Percentiles rank a stretch among this genome's conserved stretches.
Evolutionary conservation across 2,329 filamentous ascomycete species (phyloP).

Genomic region (Cordyceps cateniannulata): DNA sequence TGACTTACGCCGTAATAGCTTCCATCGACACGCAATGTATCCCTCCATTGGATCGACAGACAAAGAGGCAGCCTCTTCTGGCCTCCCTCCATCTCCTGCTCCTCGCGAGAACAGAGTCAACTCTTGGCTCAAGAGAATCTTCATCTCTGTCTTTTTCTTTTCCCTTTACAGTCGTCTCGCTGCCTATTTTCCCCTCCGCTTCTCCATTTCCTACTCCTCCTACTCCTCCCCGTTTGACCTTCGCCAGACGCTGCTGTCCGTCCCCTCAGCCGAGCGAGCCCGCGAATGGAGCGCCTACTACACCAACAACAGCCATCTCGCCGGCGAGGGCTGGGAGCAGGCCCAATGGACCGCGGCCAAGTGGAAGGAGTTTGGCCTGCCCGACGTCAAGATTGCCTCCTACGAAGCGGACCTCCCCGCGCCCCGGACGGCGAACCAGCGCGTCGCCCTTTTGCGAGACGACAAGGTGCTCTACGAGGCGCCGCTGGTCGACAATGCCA

Average conservation of each 20-base stretch:
- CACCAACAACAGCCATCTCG: conserved; percentile 32
- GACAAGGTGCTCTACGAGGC: conserved; percentile 4
- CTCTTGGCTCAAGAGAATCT: not conserved
- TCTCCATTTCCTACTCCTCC: not conserved
- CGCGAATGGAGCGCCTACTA: conserved; percentile 31
- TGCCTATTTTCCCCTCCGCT: not conserved
- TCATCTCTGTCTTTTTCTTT: not conserved
- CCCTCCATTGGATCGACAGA: not conserved
- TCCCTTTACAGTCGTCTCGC: not conserved
- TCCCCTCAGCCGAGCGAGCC: not conserved
- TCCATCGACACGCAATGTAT: not conserved
- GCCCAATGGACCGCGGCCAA: conserved; percentile 32
- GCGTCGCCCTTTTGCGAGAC: not conserved
- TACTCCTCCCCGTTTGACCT: not conserved
- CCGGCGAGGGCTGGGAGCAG: conserved; percentile 29
- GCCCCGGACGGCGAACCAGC: conserved; percentile 38
- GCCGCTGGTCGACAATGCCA: conserved; percentile 2
- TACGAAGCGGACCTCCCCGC: conserved; percentile 30
- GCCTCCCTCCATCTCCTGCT: not conserved
- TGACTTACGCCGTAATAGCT: no score
- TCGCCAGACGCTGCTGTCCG: not conserved
- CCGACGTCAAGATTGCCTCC: not conserved
- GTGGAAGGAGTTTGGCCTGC: conserved; percentile 28
- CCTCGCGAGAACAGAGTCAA: not conserved
- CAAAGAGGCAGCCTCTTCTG: not conserved